Evolutionary conservation across 2,329 filamentous ascomycete species (phyloP).

Genomic region (Calonectria henricotiae): DNA sequence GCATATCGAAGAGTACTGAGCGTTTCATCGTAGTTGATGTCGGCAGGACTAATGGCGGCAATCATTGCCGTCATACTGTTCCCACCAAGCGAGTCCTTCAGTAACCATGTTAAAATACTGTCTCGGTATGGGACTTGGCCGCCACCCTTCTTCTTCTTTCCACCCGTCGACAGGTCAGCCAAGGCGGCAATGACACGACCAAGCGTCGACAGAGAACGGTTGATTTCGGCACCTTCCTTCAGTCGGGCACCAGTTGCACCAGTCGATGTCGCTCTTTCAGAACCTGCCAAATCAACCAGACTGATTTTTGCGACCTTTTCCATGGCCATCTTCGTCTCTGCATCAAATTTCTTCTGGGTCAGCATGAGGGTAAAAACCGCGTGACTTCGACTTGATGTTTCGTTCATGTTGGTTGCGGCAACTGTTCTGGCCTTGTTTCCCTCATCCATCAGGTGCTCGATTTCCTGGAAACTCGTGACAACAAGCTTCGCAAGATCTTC

Average conservation of each 20-base stretch:
- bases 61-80: conserved; percentile 99
- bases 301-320: conserved; percentile 99
- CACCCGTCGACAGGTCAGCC: conserved; percentile 86
- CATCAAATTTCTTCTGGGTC: conserved; percentile 92
- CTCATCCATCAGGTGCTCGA: conserved; percentile 98
- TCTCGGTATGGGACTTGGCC: conserved; percentile 95
- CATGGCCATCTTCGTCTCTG: conserved; percentile 95
- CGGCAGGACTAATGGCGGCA: conserved; percentile 96
- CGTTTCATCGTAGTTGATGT: conserved; percentile 99
- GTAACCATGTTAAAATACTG: conserved; percentile 94
- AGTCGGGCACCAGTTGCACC: conserved; percentile 95
- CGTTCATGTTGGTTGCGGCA: conserved; percentile 99
- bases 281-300: conserved; percentile 97
- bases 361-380: conserved; percentile 97
- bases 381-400: conserved; percentile 97
- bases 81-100: conserved; percentile 97
- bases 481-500: conserved; percentile 97
- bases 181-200: conserved; percentile 97
- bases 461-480: conserved; percentile 93
- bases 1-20: conserved; percentile 96
- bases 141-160: conserved; percentile 81
- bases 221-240: conserved; percentile 99
- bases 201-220: conserved; percentile 94
- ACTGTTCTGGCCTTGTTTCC: conserved; percentile 99
- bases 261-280: conserved; percentile 96